These are phyloP conservation scores for Leishmania tarentolae DNA, from an alignment of 208 protist genomes.

Conservation along the genomic window DNA sequence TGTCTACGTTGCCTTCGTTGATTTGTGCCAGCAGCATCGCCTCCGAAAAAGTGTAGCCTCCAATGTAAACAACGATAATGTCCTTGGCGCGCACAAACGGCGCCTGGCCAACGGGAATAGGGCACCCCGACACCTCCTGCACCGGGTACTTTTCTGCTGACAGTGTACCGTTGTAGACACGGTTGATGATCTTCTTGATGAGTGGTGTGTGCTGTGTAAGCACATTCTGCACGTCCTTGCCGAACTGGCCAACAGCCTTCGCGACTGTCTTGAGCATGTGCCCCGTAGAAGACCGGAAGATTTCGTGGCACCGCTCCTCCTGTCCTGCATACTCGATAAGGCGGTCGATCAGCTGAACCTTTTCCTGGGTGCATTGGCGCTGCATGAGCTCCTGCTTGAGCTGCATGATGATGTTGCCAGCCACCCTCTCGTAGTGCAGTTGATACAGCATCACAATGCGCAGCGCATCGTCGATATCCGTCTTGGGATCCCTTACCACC, in stretches of 20 bases:
- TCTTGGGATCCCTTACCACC: slow-evolving; percentile 81
- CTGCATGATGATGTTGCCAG: slow-evolving; percentile 66
- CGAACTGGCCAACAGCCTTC: slow-evolving; percentile 80
- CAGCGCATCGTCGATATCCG: slow-evolving; percentile 81
- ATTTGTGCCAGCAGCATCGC: slow-evolving; percentile 76
- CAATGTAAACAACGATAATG: slow-evolving; percentile 82
- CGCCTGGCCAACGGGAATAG: slow-evolving; percentile 53
- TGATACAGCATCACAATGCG: slow-evolving; percentile 82
- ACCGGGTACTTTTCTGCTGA: slow-evolving; percentile 70
- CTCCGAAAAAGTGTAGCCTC: slow-evolving; percentile 85
- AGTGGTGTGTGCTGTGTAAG: slow-evolving; percentile 97
- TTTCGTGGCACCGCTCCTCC: slow-evolving; percentile 67
- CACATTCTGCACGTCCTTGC: slow-evolving; percentile 95
- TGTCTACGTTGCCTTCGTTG: slow-evolving; percentile 76
- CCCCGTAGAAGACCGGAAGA: slow-evolving; percentile 74
- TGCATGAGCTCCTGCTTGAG: slow-evolving; percentile 66
- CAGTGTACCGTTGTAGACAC: slow-evolving; percentile 81
- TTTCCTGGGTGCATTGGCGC: slow-evolving; percentile 59
- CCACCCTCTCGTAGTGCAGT: slow-evolving; percentile 76
- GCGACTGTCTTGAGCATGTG: slow-evolving; percentile 79
- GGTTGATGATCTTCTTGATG: slow-evolving; percentile 89
- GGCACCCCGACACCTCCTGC: slow-evolving; percentile 57
- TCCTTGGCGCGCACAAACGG: slow-evolving; percentile 74
- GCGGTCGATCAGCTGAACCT: slow-evolving; percentile 74
- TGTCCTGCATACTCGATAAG: slow-evolving; percentile 70